Evolutionary conservation across 208 protist genomes (phyloP), one percentile per base, ranked within the genome.

Genomic region (Zelonia costaricensis): DNA sequence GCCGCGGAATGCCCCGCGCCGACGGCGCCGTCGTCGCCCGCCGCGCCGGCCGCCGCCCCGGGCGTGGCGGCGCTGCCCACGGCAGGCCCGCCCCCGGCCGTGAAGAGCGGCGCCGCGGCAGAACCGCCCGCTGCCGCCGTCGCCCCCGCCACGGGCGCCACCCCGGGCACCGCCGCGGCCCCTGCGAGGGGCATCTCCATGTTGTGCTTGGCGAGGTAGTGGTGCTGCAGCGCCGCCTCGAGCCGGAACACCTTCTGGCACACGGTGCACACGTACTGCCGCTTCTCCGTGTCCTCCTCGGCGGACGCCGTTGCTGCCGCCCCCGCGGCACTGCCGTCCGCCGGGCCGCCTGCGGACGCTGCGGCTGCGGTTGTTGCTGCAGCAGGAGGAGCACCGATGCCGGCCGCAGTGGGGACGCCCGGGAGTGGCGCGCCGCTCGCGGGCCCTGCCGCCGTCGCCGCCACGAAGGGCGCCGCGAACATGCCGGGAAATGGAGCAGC

Each of bases 151-250:
- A 56, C 40, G 12, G 4, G 46, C 18, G n/a, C 35, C n/a, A n/a
- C n/a, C n/a, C n/a, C n/a, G n/a, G n/a, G n/a, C n/a, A n/a, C n/a
- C 48, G 10, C 16, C n/a, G 54, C 52, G 20, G 46, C 38, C 23
- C n/a, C 18, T 38, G 58, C 35, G 22, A 51, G 45, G 1, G 89
- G 82, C 79, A 90, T 87, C 10, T 89, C 81, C 78, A 92, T 92
- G 71, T 90, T 91, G 62, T 96, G 91, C 69, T 96, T 96, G 3
- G 87, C 86, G 62, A 88, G 82, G 46, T 94, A 94, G 74, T 96
- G 91, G 53, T 96, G 91, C 58, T 86, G 83, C 46, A 96, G 69
- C 15, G 91, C 91, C 15, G 91, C 87, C 73, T 96, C 87, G 1
- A 96, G 62, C 12, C 91, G 82, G 52, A 96, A 96, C 20, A 80